Evolutionary conservation across 2,329 filamentous ascomycete species (phyloP).

Genomic region (Paramyrothecium roridum): DNA sequence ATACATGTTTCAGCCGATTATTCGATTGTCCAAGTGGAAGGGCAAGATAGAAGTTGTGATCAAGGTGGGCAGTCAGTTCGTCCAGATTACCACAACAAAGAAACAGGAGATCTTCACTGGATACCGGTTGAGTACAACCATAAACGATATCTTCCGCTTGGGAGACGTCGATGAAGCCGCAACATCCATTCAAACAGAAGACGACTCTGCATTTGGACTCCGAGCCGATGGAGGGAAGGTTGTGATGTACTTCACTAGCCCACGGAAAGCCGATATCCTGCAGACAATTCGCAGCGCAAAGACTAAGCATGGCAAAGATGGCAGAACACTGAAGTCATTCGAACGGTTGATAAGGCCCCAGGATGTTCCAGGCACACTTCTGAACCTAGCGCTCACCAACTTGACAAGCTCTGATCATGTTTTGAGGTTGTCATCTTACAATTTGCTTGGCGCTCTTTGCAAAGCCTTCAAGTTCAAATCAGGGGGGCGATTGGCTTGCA

Average conservation of each 20-base stretch:
- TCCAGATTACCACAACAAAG: slow-evolving; percentile 66
- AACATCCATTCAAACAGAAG: slow-evolving; percentile 61
- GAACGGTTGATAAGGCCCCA: slow-evolving; percentile 66
- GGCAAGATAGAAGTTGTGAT: slow-evolving; percentile 69
- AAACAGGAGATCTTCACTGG: slow-evolving; percentile 66
- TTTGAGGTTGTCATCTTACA: slow-evolving; percentile 63
- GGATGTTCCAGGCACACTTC: slow-evolving; percentile 66
- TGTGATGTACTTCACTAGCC: slow-evolving; percentile 69
- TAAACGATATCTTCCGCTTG: slow-evolving; percentile 69
- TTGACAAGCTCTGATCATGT: slow-evolving; percentile 59
- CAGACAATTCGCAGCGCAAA: slow-evolving; percentile 62
- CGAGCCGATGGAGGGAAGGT: slow-evolving; percentile 68
- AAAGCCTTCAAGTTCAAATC: slow-evolving; percentile 65
- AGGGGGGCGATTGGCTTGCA: slow-evolving; percentile 58
- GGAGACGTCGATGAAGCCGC: slow-evolving; percentile 66
- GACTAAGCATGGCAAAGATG: slow-evolving; percentile 62
- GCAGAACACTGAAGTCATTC: slow-evolving; percentile 55
- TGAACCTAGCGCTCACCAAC: slow-evolving; percentile 67
- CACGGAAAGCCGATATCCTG: slow-evolving; percentile 60
- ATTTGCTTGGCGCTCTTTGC: slow-evolving; percentile 63
- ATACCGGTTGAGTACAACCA: slow-evolving; percentile 57
- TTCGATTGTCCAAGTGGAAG: slow-evolving; percentile 63
- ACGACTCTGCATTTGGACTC: slow-evolving; percentile 65
- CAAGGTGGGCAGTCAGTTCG: slow-evolving; percentile 66
- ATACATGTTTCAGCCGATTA: slow-evolving; percentile 64